A percentile compares a stretch with the other conserved stretches of the same genome.
Evolutionary conservation across 768 basidiomycete genomes (phyloP).

Genomic region (Amanita subjunquillea): DNA sequence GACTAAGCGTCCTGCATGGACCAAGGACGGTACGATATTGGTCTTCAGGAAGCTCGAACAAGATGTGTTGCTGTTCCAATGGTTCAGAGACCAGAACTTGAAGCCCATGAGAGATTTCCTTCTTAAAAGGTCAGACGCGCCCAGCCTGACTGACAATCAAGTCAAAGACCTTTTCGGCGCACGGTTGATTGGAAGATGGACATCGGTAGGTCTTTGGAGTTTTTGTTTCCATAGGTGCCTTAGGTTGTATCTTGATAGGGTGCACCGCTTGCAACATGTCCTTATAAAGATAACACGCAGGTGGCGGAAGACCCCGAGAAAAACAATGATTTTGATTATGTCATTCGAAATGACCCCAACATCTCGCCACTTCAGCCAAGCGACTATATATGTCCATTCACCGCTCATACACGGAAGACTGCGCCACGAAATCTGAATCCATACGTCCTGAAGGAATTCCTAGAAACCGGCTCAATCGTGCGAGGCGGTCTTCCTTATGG

Average conservation of each 20-base stretch:
- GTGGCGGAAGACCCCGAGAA: background rate
- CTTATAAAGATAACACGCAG: background rate
- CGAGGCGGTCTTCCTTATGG: background rate
- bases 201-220: background rate
- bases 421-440: background rate
- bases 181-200: background rate
- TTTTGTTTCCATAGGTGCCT: background rate
- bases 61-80: conserved; percentile 14
- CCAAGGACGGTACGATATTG: conserved; percentile 24
- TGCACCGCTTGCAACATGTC: background rate
- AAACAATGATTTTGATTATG: background rate
- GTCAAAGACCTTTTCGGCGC: background rate
- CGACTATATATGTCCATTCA: background rate
- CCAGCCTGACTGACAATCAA: background rate
- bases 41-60: conserved; percentile 24
- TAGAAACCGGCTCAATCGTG: too few species aligned
- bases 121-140: background rate
- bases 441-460: too few species aligned
- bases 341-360: background rate
- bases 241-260: background rate
- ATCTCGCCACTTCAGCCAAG: too few species aligned
- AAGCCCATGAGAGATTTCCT: background rate
- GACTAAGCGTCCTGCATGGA: conserved; percentile 17
- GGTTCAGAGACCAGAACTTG: background rate
- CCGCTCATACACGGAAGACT: background rate